Evolutionary conservation across 169 alveolate genomes (phyloP).

Genomic region (Plasmodium cynomolgi): DNA sequence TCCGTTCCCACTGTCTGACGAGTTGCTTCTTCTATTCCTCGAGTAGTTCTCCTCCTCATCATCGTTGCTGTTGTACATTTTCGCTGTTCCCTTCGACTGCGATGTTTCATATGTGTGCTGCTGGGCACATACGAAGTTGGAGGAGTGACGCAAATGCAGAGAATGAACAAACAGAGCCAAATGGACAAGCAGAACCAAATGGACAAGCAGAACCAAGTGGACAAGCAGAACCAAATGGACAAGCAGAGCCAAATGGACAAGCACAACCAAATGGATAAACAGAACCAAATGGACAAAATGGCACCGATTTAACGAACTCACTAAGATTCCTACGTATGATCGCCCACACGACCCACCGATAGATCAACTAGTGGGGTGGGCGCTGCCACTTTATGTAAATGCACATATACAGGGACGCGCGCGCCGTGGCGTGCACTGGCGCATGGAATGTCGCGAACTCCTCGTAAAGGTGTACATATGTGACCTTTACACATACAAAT

Average conservation of each 20-base stretch:
- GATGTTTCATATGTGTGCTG: background rate
- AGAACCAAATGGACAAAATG: background rate
- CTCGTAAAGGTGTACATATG: background rate
- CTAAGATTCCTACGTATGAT: background rate
- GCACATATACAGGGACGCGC: background rate
- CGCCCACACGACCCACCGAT: background rate
- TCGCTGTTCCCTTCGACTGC: background rate
- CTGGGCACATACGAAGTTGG: background rate
- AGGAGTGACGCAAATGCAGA: background rate
- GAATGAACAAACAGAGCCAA: background rate
- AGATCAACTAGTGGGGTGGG: background rate
- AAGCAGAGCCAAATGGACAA: background rate
- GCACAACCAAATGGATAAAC: background rate
- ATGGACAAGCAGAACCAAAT: too few relatives aligned
- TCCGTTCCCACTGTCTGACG: conserved; percentile 52
- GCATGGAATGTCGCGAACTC: background rate
- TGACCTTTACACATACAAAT: background rate
- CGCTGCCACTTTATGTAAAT: background rate
- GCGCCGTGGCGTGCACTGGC: background rate
- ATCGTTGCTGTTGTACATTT: conserved; percentile 45
- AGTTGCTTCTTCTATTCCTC: conserved; percentile 17
- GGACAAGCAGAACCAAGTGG: too few relatives aligned
- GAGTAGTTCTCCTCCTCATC: conserved; percentile 28
- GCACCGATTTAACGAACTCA: background rate
- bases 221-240: background rate